phyloP scores from a whole-genome alignment of 2,329 filamentous ascomycete genomes.

The Aschersonia sp. region DNA sequence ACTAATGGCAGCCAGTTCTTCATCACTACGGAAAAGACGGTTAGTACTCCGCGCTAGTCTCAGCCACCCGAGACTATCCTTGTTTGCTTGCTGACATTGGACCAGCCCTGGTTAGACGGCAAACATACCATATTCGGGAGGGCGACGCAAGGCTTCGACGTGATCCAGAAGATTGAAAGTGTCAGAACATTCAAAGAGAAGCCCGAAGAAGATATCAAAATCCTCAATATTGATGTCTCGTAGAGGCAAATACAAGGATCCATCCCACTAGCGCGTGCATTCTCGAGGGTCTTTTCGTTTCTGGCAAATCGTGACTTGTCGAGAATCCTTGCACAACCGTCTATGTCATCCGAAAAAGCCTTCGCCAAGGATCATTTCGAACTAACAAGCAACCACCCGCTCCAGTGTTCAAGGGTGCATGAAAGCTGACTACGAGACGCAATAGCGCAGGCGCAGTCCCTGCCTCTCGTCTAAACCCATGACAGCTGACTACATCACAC shows the following conservation, averaged over 20 bases:
- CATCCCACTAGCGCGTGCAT: too few relatives aligned
- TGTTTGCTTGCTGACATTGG: constrained; percentile 2
- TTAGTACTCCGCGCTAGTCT: constrained; percentile 25
- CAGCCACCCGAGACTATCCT: constrained; percentile 1
- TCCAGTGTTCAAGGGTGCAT: too few relatives aligned
- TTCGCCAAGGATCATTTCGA: too few relatives aligned
- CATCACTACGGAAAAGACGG: constrained; percentile 92
- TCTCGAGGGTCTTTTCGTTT: too few relatives aligned
- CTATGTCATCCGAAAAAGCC: too few relatives aligned
- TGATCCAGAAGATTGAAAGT: constrained; percentile 93
- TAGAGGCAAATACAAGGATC: constrained; percentile 13
- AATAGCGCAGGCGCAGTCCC: too few relatives aligned
- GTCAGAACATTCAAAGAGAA: constrained; percentile 76
- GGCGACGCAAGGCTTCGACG: constrained; percentile 79
- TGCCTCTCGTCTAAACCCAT: too few relatives aligned
- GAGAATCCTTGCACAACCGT: too few relatives aligned
- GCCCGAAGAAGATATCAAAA: constrained; percentile 94
- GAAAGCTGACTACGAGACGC: too few relatives aligned
- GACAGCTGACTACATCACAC: too few relatives aligned
- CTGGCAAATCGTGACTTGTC: too few relatives aligned
- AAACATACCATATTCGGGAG: constrained; percentile 96
- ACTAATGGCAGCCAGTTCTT: constrained; percentile 98
- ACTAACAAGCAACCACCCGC: too few relatives aligned
- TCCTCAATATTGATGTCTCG: constrained; percentile 65
- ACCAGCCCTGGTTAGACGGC: constrained; percentile 74